Conservation (phyloP, 1,284 basidiomycete species). For the Pisolithus thermaeus region DNA sequence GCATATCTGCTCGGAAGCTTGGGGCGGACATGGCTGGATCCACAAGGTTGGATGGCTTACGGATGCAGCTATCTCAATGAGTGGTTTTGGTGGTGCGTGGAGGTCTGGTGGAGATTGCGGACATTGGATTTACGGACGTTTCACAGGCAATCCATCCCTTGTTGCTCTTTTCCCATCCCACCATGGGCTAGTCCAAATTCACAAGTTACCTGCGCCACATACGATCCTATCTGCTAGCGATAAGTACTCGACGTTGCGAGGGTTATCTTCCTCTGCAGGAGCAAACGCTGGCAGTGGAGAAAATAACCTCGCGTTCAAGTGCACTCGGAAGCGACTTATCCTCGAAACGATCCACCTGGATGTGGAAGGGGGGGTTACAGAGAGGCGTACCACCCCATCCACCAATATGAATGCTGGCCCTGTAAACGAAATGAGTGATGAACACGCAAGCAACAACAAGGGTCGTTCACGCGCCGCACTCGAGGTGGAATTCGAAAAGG, state of each 20-base stretch:
- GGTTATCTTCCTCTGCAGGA: conserved; percentile 52
- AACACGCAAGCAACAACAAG: conserved; percentile 2
- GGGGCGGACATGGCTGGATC: conserved; percentile 62
- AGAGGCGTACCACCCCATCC: conserved; percentile 69
- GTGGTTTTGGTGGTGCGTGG: conserved; percentile 73
- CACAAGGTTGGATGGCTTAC: conserved; percentile 75
- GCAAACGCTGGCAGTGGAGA: conserved; percentile 61
- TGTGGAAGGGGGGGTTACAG: conserved; percentile 85
- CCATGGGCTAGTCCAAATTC: conserved; percentile 77
- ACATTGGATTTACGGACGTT: conserved; percentile 9
- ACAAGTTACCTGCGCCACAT: conserved; percentile 65
- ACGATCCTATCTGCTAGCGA: conserved; percentile 70
- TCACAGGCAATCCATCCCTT: conserved; percentile 60
- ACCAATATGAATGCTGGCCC: conserved; percentile 23
- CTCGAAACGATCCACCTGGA: conserved; percentile 94
- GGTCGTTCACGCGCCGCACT: conserved; percentile 15
- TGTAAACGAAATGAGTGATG: conserved; percentile 3
- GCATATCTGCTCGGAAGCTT: conserved; percentile 48
- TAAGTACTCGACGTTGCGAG: conserved; percentile 71
- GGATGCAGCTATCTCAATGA: conserved; percentile 70
- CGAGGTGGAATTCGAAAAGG: conserved; percentile 22
- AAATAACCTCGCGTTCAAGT: conserved; percentile 94
- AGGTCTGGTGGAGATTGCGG: conserved; percentile 1
- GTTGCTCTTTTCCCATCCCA: conserved; percentile 70
- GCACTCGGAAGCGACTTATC: conserved; percentile 80